Percentiles rank a stretch among this genome's conserved stretches.
phyloP scores from a whole-genome alignment of 2,329 filamentous ascomycete genomes.

The Penicillium griseofulvum region DNA sequence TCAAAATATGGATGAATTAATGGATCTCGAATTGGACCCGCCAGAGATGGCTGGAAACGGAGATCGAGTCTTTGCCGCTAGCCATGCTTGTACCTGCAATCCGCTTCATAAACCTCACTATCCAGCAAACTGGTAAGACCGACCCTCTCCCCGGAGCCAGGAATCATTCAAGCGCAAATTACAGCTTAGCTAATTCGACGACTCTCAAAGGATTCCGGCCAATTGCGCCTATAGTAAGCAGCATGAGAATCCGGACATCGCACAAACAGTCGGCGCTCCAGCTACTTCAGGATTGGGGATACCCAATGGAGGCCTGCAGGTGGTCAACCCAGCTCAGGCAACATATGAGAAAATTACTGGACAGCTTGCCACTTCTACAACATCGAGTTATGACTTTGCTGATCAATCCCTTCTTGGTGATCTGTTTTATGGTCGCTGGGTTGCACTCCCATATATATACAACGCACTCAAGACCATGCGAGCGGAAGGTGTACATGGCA shows the following conservation, averaged over 20 bases:
- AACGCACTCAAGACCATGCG: slow-evolving; percentile 43
- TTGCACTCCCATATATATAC: slow-evolving; percentile 59
- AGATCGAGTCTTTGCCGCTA: neutral
- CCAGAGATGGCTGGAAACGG: neutral
- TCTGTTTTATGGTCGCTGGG: slow-evolving; percentile 57
- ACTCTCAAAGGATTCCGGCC: neutral
- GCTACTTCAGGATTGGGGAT: neutral
- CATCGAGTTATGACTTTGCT: slow-evolving; percentile 53
- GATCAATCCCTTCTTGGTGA: slow-evolving; percentile 48
- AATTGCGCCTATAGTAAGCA: neutral
- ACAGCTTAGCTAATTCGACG: neutral
- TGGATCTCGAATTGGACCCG: neutral
- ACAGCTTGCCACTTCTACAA: neutral
- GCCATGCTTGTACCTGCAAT: neutral
- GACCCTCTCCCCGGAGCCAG: neutral
- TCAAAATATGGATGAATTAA: neutral
- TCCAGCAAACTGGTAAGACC: neutral
- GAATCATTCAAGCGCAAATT: neutral
- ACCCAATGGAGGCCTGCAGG: neutral
- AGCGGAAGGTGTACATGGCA: slow-evolving; percentile 55
- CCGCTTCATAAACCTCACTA: neutral
- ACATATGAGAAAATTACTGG: neutral
- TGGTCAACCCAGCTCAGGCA: neutral
- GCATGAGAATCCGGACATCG: neutral
- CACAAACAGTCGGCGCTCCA: neutral